Evolutionary conservation across 192 early-diverging fungal genomes (phyloP).

Genomic region (Podila minutissima): DNA sequence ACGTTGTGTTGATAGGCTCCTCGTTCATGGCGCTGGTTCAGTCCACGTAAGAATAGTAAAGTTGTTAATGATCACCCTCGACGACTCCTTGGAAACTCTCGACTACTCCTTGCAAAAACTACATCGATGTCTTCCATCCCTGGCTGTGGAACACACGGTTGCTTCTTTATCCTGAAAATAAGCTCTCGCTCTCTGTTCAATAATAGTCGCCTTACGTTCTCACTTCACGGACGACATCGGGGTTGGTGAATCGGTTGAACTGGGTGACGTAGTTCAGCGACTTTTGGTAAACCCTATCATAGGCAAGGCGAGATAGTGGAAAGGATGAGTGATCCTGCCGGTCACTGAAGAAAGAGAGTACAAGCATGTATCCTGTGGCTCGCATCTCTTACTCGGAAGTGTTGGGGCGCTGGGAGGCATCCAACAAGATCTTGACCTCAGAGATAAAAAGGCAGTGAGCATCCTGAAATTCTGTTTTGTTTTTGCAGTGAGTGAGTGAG

Average conservation of each 20-base stretch:
- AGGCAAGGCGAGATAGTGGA: background rate
- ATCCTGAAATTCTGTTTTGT: conserved; percentile 68
- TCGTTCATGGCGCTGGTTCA: conserved; percentile 47
- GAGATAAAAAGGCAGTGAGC: conserved; percentile 78
- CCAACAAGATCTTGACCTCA: conserved; percentile 76
- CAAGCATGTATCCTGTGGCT: too few relatives aligned
- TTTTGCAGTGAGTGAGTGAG: background rate
- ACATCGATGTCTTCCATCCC: background rate
- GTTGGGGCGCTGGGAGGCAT: conserved; percentile 63
- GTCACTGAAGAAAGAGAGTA: too few relatives aligned
- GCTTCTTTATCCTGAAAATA: too few relatives aligned
- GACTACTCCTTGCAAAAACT: background rate
- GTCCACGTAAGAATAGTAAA: background rate
- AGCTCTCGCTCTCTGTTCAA: conserved; percentile 15
- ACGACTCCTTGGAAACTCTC: background rate
- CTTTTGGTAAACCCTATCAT: conserved; percentile 77
- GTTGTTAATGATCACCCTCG: background rate
- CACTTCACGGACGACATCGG: conserved; percentile 87
- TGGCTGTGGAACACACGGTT: too few relatives aligned
- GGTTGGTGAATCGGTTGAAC: conserved; percentile 88
- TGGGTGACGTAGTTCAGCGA: conserved; percentile 86
- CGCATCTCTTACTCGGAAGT: conserved; percentile 49
- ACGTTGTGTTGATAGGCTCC: conserved; percentile 40
- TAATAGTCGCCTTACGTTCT: conserved; percentile 62
- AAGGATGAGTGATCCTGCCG: background rate